Base-by-base conservation (phyloP, 2,329 filamentous ascomycete genomes). In the Xylariaceae sp. region DNA sequence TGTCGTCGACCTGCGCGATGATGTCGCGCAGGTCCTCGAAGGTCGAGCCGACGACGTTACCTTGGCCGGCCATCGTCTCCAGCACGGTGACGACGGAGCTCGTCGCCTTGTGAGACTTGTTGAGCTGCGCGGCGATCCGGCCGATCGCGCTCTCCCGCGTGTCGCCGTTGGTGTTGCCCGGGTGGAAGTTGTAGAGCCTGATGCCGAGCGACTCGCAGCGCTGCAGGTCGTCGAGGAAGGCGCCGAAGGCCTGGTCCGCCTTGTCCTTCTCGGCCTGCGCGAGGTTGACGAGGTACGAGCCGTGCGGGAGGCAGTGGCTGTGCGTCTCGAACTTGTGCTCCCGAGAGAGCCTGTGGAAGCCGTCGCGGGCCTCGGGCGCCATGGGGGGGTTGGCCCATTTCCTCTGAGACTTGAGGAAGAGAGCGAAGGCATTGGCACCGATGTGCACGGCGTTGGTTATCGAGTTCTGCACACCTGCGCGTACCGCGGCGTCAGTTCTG, bases 131-230 rank as follows among this genome's bases (percentile, higher is more conserved):
- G 2, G 92, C 88, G 31, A 98, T 85, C 24, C 92, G 77, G 11
- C 62, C 67, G 37, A 94, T 80, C 3, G 89, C 89, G 14, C 77
- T 79, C 1, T 70, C 64, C 22, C 81, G 75, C 3, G 73, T 68
- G 21, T 73, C 72, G 29, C 80, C 78, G 36, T 82, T 83, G 2
- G 82, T 82, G 37, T 81, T 89, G 14, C 92, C 92, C 0, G 92
- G 92, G 55, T 98, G 92, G 64, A 98, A 96, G 61, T 98, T 98
- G 67, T 96, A 98, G n/a, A 95, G 71, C 41, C 65, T 70, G 51
- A 98, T 94, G 2, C 88, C 87, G 1, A 98, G 75, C 29, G 72
- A 70, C 52, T 94, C 84, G 58, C 92, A 96, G 8, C 92, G 78
- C 32, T 75, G 65, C 1, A 98, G 68, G 56, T 98, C 92, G 49